A percentile compares a stretch with the other conserved stretches of the same genome.
Evolutionary conservation across 768 basidiomycete species (phyloP).

Genomic region (Mycena crocata): DNA sequence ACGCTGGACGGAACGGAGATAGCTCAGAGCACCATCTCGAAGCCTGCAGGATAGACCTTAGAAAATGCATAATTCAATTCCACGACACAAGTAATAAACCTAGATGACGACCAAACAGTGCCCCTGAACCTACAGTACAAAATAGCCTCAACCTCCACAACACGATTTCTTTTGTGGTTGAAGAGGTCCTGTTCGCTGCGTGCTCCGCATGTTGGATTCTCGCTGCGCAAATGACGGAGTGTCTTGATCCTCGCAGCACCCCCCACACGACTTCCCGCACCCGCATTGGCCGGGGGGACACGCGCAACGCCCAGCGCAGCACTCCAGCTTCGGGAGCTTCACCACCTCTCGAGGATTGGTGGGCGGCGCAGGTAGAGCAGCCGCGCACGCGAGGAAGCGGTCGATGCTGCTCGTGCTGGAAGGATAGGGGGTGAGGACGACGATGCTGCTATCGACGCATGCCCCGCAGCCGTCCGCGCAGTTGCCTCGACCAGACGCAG

Average conservation of each 20-base stretch:
- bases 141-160: not conserved
- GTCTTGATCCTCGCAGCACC: not conserved
- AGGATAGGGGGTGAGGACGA: not conserved
- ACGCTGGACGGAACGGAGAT: too few relatives aligned
- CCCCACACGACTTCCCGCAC: constrained; percentile 1
- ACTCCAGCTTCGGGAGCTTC: not conserved
- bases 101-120: too few relatives aligned
- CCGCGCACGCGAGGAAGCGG: not conserved
- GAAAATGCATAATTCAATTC: too few relatives aligned
- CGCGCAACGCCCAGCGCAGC: not conserved
- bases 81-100: too few relatives aligned
- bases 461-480: not conserved
- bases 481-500: not conserved
- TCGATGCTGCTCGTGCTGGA: not conserved
- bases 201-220: too few relatives aligned
- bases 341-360: not conserved
- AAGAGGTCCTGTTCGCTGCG: not conserved
- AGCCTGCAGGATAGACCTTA: too few relatives aligned
- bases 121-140: too few relatives aligned
- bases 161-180: not conserved
- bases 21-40: too few relatives aligned
- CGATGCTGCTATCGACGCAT: not conserved
- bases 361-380: not conserved
- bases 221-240: too few relatives aligned
- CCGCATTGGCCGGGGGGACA: not conserved